Percentiles rank a stretch among this genome's conserved stretches.
phyloP scores from a whole-genome alignment of 2,329 filamentous ascomycete species.

The Fusarium setosum region DNA sequence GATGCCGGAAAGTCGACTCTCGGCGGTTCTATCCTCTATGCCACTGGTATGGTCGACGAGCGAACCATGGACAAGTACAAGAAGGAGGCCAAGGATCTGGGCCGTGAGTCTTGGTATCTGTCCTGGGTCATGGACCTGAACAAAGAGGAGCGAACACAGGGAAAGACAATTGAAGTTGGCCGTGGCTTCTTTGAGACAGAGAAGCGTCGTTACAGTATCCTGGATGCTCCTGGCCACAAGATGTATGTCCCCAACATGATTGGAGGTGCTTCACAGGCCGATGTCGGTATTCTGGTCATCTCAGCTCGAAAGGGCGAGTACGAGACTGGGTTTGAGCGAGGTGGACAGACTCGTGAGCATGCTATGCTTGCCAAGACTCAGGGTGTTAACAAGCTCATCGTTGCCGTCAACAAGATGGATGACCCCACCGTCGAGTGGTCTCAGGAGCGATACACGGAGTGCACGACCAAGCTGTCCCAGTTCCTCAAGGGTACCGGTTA shows the following conservation, averaged over 20 bases:
- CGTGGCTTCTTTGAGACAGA: constrained; percentile 97
- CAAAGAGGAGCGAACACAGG: constrained; percentile 95
- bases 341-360: constrained; percentile 96
- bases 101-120: constrained; percentile 97
- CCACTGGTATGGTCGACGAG: constrained; percentile 99
- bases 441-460: constrained; percentile 91
- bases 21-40: constrained; percentile 91
- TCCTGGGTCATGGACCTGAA: constrained; percentile 98
- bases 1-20: constrained; percentile 98
- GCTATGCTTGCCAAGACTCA: constrained; percentile 98
- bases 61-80: constrained; percentile 99
- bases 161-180: constrained; percentile 98
- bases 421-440: constrained; percentile 97
- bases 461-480: constrained; percentile 84
- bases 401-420: constrained; percentile 99
- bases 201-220: constrained; percentile 93
- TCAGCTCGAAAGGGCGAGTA: constrained; percentile 98
- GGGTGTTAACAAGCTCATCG: constrained; percentile 95
- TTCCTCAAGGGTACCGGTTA: constrained; percentile 95
- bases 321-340: constrained; percentile 96
- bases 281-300: constrained; percentile 95
- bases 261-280: constrained; percentile 90
- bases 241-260: constrained; percentile 99
- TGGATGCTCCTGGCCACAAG: constrained; percentile 98
- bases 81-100: constrained; percentile 93